Evolutionary conservation across 2,329 filamentous ascomycete genomes (phyloP).

Genomic region (Nannizziopsis arthrosporioides): DNA sequence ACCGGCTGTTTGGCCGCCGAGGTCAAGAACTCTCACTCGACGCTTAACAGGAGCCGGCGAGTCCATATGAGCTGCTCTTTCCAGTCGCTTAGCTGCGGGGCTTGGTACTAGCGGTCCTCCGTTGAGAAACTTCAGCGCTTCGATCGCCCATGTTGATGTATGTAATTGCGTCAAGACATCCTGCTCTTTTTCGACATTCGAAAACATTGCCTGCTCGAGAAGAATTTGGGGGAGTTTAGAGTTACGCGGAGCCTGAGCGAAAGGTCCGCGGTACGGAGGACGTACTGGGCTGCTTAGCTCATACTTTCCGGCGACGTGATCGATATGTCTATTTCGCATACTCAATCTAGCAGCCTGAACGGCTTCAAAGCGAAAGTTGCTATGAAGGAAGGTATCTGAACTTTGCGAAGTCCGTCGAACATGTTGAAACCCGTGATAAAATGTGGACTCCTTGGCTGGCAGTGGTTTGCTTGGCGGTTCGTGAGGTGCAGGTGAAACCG

Average conservation of each 20-base stretch:
- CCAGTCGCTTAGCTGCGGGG: slow-evolving; percentile 34
- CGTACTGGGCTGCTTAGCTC: slow-evolving; percentile 60
- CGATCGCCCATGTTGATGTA: slow-evolving; percentile 50
- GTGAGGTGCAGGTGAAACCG: slow-evolving; percentile 30
- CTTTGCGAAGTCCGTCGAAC: slow-evolving; percentile 47
- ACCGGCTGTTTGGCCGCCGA: slow-evolving; percentile 71
- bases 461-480: slow-evolving; percentile 7
- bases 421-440: slow-evolving; percentile 77
- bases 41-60: slow-evolving; percentile 24
- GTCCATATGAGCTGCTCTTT: slow-evolving; percentile 21
- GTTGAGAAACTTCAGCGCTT: slow-evolving; percentile 49
- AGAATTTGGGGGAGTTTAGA: slow-evolving; percentile 52
- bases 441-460: slow-evolving; percentile 59
- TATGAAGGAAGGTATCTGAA: slow-evolving; percentile 72
- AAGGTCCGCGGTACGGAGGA: slow-evolving; percentile 58
- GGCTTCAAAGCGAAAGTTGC: slow-evolving; percentile 74
- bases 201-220: slow-evolving; percentile 32
- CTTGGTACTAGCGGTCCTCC: slow-evolving; percentile 49
- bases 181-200: slow-evolving; percentile 57
- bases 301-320: slow-evolving; percentile 74
- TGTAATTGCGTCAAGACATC: slow-evolving; percentile 63
- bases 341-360: slow-evolving; percentile 73
- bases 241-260: slow-evolving; percentile 61
- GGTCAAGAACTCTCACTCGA: slow-evolving; percentile 63
- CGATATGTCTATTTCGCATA: slow-evolving; percentile 59